These are phyloP conservation scores for Phtheirospermum japonicum DNA, from an alignment of 257 asterid genomes.

Conservation along the genomic window DNA sequence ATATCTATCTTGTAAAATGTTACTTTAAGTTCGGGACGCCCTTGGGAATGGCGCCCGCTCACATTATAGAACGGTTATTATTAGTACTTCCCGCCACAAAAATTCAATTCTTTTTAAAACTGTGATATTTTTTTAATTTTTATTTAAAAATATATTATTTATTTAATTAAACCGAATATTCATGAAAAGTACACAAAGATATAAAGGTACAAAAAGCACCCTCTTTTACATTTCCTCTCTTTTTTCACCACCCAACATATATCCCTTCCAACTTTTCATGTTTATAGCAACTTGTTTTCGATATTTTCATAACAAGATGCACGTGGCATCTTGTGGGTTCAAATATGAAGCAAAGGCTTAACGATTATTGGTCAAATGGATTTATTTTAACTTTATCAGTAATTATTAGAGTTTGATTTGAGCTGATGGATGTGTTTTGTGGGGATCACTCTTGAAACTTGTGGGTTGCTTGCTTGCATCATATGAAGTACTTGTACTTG, in stretches of 20 bases:
- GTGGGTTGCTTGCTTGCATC: slow-evolving; percentile 31
- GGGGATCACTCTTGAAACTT: slow-evolving; percentile 32
- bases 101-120: no score
- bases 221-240: not conserved
- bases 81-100: no score
- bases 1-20: no score
- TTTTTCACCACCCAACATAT: slow-evolving; percentile 2
- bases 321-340: slow-evolving; percentile 26
- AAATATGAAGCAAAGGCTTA: not conserved
- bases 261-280: no score
- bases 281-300: slow-evolving; percentile 7
- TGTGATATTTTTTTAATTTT: no score
- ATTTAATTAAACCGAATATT: no score
- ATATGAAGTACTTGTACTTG: slow-evolving; percentile 26
- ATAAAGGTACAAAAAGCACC: no score
- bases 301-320: not conserved
- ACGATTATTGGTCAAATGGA: slow-evolving; percentile 1
- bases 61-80: no score
- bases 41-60: no score
- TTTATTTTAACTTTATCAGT: slow-evolving; percentile 28
- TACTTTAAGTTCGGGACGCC: no score
- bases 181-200: no score
- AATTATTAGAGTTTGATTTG: slow-evolving; percentile 58
- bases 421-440: slow-evolving; percentile 33
- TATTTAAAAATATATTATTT: no score